Percentiles rank a stretch among this genome's conserved stretches.
These are phyloP conservation scores for Gonium pectorale DNA, from an alignment of 139 green algal species.

Conservation along the genomic window DNA sequence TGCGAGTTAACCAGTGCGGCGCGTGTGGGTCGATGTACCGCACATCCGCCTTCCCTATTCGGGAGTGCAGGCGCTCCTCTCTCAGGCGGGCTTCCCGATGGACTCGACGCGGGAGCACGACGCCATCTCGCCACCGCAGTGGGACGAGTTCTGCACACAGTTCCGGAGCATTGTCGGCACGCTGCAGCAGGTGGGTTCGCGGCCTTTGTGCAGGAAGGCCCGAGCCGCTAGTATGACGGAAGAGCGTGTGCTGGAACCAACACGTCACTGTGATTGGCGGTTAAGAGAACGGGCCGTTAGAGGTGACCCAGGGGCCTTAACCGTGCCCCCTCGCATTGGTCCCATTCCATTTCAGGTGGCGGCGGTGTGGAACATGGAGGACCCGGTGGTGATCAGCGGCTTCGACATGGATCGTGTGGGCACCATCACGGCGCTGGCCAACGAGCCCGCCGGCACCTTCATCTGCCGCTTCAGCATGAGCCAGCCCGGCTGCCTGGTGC, in stretches of 20 bases:
- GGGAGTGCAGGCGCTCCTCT: constrained; percentile 67
- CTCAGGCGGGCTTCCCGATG: constrained; percentile 70
- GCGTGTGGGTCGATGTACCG: too few species aligned
- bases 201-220: too few species aligned
- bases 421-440: constrained; percentile 58
- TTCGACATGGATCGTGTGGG: constrained; percentile 77
- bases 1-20: too few species aligned
- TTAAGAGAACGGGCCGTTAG: too few species aligned
- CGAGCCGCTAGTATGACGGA: too few species aligned
- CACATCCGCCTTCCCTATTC: too few species aligned
- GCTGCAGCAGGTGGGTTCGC: constrained; percentile 53
- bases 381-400: constrained; percentile 75
- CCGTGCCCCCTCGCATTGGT: too few species aligned
- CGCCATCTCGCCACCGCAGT: constrained; percentile 64
- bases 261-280: too few species aligned
- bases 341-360: constrained; percentile 51
- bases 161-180: constrained; percentile 61
- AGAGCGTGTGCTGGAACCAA: too few species aligned
- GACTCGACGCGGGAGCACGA: constrained; percentile 37
- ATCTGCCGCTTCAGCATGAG: constrained; percentile 76
- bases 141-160: constrained; percentile 70
- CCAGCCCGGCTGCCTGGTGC: constrained; percentile 68
- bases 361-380: constrained; percentile 74
- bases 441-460: constrained; percentile 66
- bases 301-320: too few species aligned